Evolutionary conservation across 805 yeast species (phyloP).

Genomic region (Peterozyma toletana): DNA sequence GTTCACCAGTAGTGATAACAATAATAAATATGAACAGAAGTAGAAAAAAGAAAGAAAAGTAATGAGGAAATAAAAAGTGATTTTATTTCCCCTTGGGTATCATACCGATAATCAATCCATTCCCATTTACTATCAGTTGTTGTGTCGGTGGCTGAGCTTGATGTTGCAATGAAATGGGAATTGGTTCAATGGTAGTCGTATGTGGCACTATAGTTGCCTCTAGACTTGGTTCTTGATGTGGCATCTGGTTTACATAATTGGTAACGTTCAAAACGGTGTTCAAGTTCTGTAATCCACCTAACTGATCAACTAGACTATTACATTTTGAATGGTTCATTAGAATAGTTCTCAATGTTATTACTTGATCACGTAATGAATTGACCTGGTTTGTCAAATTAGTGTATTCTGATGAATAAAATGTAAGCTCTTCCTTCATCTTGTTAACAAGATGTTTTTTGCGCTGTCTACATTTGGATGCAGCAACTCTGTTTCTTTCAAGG

Average conservation of each 20-base stretch:
- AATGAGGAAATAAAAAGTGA: too few species aligned
- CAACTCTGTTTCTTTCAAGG: conserved; percentile 86
- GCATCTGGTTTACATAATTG: conserved; percentile 16
- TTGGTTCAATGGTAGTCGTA: conserved; percentile 7
- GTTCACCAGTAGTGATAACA: too few species aligned
- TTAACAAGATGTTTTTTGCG: conserved; percentile 85
- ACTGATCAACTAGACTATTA: conserved; percentile 27
- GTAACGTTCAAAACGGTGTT: conserved; percentile 30
- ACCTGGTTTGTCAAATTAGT: conserved; percentile 56
- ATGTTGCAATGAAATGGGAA: not conserved
- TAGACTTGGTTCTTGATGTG: conserved; percentile 2
- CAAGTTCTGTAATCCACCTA: conserved; percentile 40
- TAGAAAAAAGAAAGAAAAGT: too few species aligned
- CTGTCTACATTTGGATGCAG: conserved; percentile 95
- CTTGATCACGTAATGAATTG: conserved; percentile 49
- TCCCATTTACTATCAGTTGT: not conserved
- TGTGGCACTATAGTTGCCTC: conserved; percentile 8
- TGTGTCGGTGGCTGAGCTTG: not conserved
- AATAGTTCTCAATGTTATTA: conserved; percentile 39
- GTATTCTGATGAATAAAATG: conserved; percentile 64
- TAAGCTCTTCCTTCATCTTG: conserved; percentile 74
- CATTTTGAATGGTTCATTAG: conserved; percentile 47
- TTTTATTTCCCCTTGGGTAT: too few species aligned
- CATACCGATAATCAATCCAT: too few species aligned
- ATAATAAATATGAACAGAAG: too few species aligned